Evolutionary conservation across 1,284 basidiomycete species (phyloP).

Genomic region (Moniliella sp.): DNA sequence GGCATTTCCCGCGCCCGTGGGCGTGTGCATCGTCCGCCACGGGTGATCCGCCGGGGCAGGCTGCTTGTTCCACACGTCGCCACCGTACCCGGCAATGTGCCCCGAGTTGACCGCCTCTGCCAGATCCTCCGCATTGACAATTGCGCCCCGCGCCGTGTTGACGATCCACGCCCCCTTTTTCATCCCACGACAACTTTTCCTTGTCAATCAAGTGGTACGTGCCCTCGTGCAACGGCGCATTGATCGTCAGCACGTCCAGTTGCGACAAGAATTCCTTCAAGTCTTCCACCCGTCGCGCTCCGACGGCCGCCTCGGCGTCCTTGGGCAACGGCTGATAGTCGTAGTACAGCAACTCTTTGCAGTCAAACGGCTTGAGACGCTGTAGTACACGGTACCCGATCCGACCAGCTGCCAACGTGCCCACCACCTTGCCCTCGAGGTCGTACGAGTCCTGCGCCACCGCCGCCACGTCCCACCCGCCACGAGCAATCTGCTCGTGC

Average conservation of each 20-base stretch:
- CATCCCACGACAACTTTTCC: constrained; percentile 65
- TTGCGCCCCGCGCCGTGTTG: constrained; percentile 82
- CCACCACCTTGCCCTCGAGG: constrained; percentile 66
- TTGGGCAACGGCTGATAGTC: constrained; percentile 60
- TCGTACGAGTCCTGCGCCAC: constrained; percentile 43
- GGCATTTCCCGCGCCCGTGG: constrained; percentile 48
- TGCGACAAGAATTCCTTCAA: constrained; percentile 61
- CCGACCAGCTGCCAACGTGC: constrained; percentile 46
- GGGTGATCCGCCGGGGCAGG: constrained; percentile 52
- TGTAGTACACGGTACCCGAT: constrained; percentile 46
- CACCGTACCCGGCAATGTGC: constrained; percentile 46
- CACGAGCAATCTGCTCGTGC: constrained; percentile 36
- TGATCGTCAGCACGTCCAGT: constrained; percentile 66
- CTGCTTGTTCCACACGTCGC: constrained; percentile 33
- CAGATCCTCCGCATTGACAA: constrained; percentile 63
- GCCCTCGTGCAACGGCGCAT: constrained; percentile 72
- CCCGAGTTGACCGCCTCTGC: constrained; percentile 56
- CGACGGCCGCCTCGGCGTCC: constrained; percentile 51
- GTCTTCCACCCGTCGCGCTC: constrained; percentile 54
- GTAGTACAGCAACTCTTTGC: constrained; percentile 77
- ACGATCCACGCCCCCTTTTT: constrained; percentile 69
- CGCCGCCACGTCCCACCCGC: constrained; percentile 27
- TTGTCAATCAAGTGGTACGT: constrained; percentile 48
- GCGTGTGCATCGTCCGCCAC: constrained; percentile 53
- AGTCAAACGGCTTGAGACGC: constrained; percentile 63